Evolutionary conservation across 257 asterid genomes (phyloP).

Genomic region (Solanum virginianum): DNA sequence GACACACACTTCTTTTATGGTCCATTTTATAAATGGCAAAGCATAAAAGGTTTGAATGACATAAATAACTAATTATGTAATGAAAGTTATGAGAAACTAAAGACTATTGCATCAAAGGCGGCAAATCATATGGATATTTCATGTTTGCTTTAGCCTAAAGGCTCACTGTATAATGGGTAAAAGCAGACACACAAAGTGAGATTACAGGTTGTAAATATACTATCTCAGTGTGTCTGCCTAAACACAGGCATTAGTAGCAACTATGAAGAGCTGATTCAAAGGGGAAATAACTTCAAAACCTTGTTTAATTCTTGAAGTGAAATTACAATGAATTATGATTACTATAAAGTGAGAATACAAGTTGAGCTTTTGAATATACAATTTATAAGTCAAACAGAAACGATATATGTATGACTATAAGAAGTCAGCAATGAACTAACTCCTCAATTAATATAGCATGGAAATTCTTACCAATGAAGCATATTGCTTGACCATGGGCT

Average conservation of each 20-base stretch:
- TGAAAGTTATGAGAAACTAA: neutral
- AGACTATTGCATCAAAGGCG: neutral
- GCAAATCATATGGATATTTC: neutral
- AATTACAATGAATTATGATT: neutral
- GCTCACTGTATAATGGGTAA: neutral
- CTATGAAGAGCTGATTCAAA: neutral
- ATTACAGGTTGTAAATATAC: neutral
- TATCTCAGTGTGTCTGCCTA: neutral
- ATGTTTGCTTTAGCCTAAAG: neutral
- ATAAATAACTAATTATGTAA: neutral
- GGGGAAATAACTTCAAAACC: neutral
- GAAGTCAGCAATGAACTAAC: neutral
- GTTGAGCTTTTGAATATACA: neutral
- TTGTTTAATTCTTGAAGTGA: neutral
- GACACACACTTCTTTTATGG: neutral
- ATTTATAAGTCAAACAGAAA: neutral
- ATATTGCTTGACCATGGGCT: slow-evolving; percentile 72
- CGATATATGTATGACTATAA: neutral
- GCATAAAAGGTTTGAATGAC: neutral
- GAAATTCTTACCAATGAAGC: slow-evolving; percentile 66
- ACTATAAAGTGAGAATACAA: neutral
- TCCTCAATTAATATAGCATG: neutral
- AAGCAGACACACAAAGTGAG: neutral
- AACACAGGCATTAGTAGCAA: neutral
- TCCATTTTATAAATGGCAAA: neutral